phyloP scores from a whole-genome alignment of 2,329 filamentous ascomycete genomes.

The Phyllosticta paracitricarpa region DNA sequence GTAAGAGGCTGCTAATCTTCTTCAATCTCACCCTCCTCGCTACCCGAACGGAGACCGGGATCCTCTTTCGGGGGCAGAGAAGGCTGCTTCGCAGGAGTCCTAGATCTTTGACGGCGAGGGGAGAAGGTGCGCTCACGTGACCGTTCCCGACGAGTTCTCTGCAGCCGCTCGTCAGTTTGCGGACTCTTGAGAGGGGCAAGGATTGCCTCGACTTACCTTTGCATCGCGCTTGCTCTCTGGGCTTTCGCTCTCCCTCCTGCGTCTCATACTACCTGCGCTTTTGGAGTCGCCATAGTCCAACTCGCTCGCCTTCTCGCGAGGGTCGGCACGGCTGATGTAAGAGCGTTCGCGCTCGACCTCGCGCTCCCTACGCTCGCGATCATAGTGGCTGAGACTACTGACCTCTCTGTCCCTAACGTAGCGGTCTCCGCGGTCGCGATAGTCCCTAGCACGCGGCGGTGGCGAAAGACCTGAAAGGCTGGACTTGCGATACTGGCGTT shows the following conservation, averaged over 20 bases:
- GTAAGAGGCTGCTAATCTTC: slow-evolving; percentile 42
- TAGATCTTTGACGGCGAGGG: slow-evolving; percentile 45
- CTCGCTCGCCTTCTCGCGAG: slow-evolving; percentile 71
- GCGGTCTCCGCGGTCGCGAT: slow-evolving; percentile 27
- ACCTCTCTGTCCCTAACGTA: slow-evolving; percentile 44
- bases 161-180: slow-evolving; percentile 11
- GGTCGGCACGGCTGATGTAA: slow-evolving; percentile 73
- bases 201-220: slow-evolving; percentile 28
- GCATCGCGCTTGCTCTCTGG: slow-evolving; percentile 27
- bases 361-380: slow-evolving; percentile 75
- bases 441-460: slow-evolving; percentile 33
- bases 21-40: slow-evolving; percentile 96
- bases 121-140: slow-evolving; percentile 51
- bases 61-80: slow-evolving; percentile 39
- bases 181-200: neutral
- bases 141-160: slow-evolving; percentile 19
- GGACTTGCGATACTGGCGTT: slow-evolving; percentile 81
- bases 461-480: slow-evolving; percentile 55
- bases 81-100: slow-evolving; percentile 38
- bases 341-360: slow-evolving; percentile 84
- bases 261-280: slow-evolving; percentile 47
- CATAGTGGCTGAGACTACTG: slow-evolving; percentile 57
- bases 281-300: slow-evolving; percentile 74
- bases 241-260: slow-evolving; percentile 64
- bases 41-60: slow-evolving; percentile 66